Percentiles rank a stretch among this genome's conserved stretches.
Evolutionary conservation across 2,329 filamentous ascomycete species (phyloP).

Genomic region (Colletotrichum agaves): DNA sequence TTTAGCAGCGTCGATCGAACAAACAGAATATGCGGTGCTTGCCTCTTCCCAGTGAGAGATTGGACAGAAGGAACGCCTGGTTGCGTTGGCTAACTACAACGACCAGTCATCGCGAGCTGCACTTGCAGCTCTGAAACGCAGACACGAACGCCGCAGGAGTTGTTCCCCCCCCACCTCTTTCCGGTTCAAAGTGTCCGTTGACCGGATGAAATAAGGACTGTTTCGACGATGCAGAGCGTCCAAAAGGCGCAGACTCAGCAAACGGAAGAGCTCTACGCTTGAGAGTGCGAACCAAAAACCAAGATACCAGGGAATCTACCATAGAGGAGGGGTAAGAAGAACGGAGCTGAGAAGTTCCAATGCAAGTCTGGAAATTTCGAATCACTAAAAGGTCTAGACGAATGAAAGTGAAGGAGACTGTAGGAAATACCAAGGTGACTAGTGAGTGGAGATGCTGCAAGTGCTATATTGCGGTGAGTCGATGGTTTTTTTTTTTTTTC

Average conservation of each 20-base stretch:
- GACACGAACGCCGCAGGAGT: conserved; percentile 31
- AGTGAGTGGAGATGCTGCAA: conserved; percentile 6
- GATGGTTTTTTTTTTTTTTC: conserved; percentile 14
- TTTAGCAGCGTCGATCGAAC: not conserved
- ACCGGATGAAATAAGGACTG: not conserved
- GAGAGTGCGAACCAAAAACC: not conserved
- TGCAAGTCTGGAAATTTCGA: conserved; percentile 24
- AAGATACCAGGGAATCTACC: not conserved
- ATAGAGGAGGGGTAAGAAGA: conserved; percentile 11
- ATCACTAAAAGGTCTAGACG: conserved; percentile 20
- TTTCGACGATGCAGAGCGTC: conserved; percentile 5
- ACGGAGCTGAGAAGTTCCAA: conserved; percentile 12
- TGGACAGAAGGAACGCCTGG: not conserved
- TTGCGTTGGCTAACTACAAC: conserved; percentile 15
- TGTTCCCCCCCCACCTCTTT: conserved; percentile 21
- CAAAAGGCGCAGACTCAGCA: not conserved
- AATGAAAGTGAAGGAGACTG: conserved; percentile 7
- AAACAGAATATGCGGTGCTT: conserved; percentile 8
- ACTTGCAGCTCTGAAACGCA: conserved; percentile 35
- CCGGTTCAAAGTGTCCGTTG: not conserved
- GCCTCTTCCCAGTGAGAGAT: not conserved
- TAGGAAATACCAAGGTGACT: conserved; percentile 8
- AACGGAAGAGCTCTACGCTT: not conserved
- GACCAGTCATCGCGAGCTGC: conserved; percentile 24
- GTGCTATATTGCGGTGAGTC: conserved; percentile 26